Base-by-base conservation (phyloP, 2,329 filamentous ascomycete species). In the Xylariomycetidae sp. region DNA sequence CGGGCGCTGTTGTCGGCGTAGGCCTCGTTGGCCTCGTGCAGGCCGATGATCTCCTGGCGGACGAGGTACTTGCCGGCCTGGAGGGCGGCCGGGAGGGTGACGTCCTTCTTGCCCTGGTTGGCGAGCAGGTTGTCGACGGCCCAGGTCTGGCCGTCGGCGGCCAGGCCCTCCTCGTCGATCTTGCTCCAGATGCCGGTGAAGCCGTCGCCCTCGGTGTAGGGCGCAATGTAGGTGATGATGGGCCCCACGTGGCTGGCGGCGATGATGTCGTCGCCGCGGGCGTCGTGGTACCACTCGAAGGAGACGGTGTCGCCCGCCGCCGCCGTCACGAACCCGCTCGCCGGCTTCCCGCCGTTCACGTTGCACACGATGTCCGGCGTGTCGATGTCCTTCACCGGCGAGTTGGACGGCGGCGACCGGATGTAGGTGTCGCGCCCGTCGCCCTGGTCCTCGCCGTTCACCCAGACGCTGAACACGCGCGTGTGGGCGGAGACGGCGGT, bases 21-120 rank as follows among this genome's bases (percentile, higher is more conserved):
- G 34, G 50, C 38, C 17, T 58, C 51, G 3, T 56, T 54, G 22
- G 66, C 62, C 44, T 64, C 63, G 58, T 74, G 71, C 29, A 65
- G 67, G 31, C 60, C 71, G 37, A 74, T 72, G 50, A 72, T 72
- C 54, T 74, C 70, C 50, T 73, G 67, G 34, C 71, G 67, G 42
- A 74, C 49, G 35, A 74, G 59, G 50, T 74, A 74, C 57, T 72
- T 68, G 37, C 70, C 70, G 16, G 65, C 52, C 18, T 60, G 63
- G 27, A 74, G 61, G 37, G 39, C 39, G 28, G 54, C 47, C 31
- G 70, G 71, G 26, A 74, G 60, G 13, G 58, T 65, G 40, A 72
- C 60, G 37, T 61, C 63, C 49, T 61, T 61, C 49, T 61, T 67
- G 57, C 69, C 70, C 48, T 64, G 62, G 56, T 67, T 64, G 46